Base-by-base conservation (phyloP, 2,329 filamentous ascomycete species). In the Cyphellophora attinorum region DNA sequence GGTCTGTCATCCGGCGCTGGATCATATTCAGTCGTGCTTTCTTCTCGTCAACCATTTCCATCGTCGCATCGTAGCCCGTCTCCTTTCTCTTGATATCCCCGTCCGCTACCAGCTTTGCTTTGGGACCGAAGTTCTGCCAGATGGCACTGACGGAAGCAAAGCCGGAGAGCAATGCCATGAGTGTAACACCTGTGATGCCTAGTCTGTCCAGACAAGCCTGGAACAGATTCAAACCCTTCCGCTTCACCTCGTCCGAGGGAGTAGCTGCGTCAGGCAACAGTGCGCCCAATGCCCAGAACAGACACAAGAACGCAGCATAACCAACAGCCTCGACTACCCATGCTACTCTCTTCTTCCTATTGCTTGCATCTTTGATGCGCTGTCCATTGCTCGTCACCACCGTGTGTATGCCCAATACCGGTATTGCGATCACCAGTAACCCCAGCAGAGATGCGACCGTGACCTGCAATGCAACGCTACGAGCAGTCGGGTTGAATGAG, bases 61-160 rank as follows among this genome's bases (percentile, higher is more conserved):
- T 75, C 2, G 85, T 81, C 2, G 84, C 81, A 40, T 84, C 78
- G 3, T 93, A 64, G 1, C 85, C 85, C 2, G 79, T 76, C 54
- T 86, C 77, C 54, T 89, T 91, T 32, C 85, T 72, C 31, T 74
- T 66, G 31, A 93, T 71, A 46, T 89, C 82, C 6, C 74, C 68
- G 33, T 93, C 84, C 0, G 79, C 79, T 12, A 86, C 74, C 3
- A 73, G 73, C 18, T 72, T 68, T 29, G 74, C 64, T 25, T 71
- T 73, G 18, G 77, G 75, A 15, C 76, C 72, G 58, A 93, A 85
- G 1, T 76, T 84, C 52, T 93, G 81, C 84, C 85, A 93, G 2
- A 86, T 76, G 2, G 82, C 81, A 15, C 82, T 88, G 19, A 93
- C 81, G n/a, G 84, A 84, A 5, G 85, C 85, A 50, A 93, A 93